Evolutionary conservation across 139 green algal genomes (phyloP).

Genomic region (Astrephomene gubernaculifera): DNA sequence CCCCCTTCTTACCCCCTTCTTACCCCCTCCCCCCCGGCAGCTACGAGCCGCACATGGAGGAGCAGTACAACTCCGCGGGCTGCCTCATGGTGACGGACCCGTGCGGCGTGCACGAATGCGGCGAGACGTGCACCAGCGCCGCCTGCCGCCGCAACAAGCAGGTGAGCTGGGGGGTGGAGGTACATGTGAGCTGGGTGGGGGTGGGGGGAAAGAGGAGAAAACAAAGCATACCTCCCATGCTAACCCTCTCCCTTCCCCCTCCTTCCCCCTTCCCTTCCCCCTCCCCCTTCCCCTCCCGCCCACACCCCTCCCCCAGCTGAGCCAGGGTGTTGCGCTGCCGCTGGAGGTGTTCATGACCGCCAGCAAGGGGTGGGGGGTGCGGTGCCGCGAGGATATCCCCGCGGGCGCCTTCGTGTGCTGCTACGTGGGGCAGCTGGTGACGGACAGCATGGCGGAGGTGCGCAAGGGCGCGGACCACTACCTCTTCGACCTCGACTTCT

Average conservation of each 20-base stretch:
- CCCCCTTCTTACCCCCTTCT: too few relatives aligned
- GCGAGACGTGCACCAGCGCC: neutral
- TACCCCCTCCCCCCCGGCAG: too few relatives aligned
- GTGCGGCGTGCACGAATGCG: conserved; percentile 61
- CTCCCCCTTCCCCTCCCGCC: too few relatives aligned
- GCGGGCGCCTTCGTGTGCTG: conserved; percentile 66
- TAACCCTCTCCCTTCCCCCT: too few relatives aligned
- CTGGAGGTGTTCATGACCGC: conserved; percentile 80
- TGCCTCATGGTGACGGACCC: conserved; percentile 47
- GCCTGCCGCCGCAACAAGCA: conserved; percentile 54
- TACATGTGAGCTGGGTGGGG: neutral
- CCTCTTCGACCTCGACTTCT: conserved; percentile 71
- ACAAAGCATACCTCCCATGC: neutral
- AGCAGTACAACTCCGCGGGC: conserved; percentile 48
- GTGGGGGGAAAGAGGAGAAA: neutral
- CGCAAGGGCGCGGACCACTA: conserved; percentile 53
- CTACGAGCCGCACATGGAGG: conserved; percentile 26
- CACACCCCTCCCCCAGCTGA: neutral
- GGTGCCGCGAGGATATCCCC: conserved; percentile 59
- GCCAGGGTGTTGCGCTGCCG: conserved; percentile 59
- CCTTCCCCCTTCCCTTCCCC: neutral
- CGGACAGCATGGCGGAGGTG: conserved; percentile 55
- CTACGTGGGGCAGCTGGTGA: conserved; percentile 71
- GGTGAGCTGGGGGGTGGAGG: conserved; percentile 26
- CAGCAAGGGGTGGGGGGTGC: conserved; percentile 74